Percentiles rank a stretch among this genome's conserved stretches.
Evolutionary conservation across 1,284 basidiomycete genomes (phyloP).

Genomic region (Cryptococcus sp.): DNA sequence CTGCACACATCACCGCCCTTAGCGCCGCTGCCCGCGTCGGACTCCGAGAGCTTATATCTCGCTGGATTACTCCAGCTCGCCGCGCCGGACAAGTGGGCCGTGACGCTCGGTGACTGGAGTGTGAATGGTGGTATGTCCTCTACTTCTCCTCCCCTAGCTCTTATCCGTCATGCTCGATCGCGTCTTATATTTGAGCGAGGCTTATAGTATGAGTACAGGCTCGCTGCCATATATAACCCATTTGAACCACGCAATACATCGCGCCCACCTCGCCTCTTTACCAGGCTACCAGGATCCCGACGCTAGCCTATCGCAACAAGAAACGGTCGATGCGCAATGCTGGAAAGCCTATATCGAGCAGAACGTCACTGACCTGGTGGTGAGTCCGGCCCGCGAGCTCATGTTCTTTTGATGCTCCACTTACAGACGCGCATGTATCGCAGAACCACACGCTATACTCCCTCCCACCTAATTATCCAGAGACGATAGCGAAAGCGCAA

Average conservation of each 20-base stretch:
- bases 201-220: constrained; percentile 15
- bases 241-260: constrained; percentile 21
- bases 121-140: constrained; percentile 29
- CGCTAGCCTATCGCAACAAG: constrained; percentile 18
- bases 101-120: constrained; percentile 32
- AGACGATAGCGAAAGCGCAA: constrained; percentile 35
- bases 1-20: constrained; percentile 41
- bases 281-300: constrained; percentile 36
- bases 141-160: background rate
- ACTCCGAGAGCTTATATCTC: constrained; percentile 37
- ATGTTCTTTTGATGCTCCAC: background rate
- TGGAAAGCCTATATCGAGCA: constrained; percentile 49
- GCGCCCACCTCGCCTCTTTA: constrained; percentile 25
- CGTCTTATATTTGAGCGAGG: background rate
- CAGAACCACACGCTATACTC: constrained; percentile 51
- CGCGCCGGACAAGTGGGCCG: constrained; percentile 21
- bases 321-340: constrained; percentile 33
- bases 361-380: constrained; percentile 45
- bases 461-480: constrained; percentile 44
- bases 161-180: background rate
- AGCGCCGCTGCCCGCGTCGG: constrained; percentile 33
- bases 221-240: constrained; percentile 40
- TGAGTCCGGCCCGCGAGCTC: constrained; percentile 21
- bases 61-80: constrained; percentile 31
- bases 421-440: background rate